Base-by-base conservation (phyloP, 2,329 filamentous ascomycete genomes). In the Lasiodiplodia citricola region DNA sequence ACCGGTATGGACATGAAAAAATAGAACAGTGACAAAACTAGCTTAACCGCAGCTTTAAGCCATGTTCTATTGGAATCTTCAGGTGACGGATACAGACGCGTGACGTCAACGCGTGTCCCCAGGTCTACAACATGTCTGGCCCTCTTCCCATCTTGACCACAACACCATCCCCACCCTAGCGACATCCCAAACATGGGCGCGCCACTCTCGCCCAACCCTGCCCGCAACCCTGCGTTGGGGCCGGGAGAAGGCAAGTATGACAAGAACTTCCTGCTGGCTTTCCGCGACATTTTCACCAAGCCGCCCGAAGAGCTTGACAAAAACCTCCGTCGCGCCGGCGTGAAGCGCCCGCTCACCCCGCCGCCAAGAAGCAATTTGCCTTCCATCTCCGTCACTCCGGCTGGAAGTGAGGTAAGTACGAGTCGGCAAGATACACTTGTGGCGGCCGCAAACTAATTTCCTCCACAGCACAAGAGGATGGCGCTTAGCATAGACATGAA, bases 181-280 rank as follows among this genome's bases (percentile, higher is more conserved):
- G 10, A 8, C 6, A 25, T 8, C 2, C 38, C 3, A 14, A 31
- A 3, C 8, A 50, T 38, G 47, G 31, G 28, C 11, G 60, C 5
- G 18, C 44, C 7, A 11, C 21, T 47, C 28, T 52, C 31, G 11
- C 60, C 60, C 31, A 38, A 37, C 18, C 44, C 31, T 4, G 60
- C n/a, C 28, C 31, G 47, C 13, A 64, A 63, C 28, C 28, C 25
- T 35, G 47, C 6, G 6, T 2, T 37, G 2, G 16, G n/a, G 18
- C n/a, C 8, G 18, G 60, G 47, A 8, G 1, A 18, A 10, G 47
- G 44, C 31, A 64, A 52, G 31, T 52, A 64, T 13, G 31, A 52
- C 60, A 64, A 52, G 31, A 14, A 64, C 4, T 54, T 64, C n/a
- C 47, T 64, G 18, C 25, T 52, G 25, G 25, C n/a, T n/a, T 41